Evolutionary conservation across 768 basidiomycete species (phyloP).

Genomic region (Boletus rex-veris): DNA sequence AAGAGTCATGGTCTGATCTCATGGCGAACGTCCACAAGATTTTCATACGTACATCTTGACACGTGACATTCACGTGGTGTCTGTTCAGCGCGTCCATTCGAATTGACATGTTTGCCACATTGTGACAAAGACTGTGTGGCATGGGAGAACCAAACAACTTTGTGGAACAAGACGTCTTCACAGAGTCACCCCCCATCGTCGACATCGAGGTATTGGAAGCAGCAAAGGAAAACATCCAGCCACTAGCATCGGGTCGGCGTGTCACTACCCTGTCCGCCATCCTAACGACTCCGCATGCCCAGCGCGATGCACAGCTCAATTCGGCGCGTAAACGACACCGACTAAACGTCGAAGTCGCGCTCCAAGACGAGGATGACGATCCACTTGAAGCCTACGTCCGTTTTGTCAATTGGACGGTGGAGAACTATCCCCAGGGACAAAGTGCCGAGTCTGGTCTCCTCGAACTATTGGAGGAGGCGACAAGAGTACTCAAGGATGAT

Average conservation of each 20-base stretch:
- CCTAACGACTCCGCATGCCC: slow-evolving; percentile 72
- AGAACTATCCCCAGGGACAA: slow-evolving; percentile 92
- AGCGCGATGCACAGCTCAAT: slow-evolving; percentile 66
- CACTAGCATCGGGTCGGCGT: slow-evolving; percentile 72
- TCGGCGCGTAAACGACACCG: slow-evolving; percentile 63
- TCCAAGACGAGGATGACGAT: slow-evolving; percentile 75
- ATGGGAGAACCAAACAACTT: slow-evolving; percentile 16
- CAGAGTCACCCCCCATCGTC: slow-evolving; percentile 48
- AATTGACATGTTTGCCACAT: background rate
- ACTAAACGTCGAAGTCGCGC: slow-evolving; percentile 66
- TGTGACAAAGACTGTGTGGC: slow-evolving; percentile 4
- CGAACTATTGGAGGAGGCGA: slow-evolving; percentile 89
- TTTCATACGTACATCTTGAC: background rate
- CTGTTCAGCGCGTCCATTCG: slow-evolving; percentile 14
- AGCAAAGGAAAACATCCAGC: slow-evolving; percentile 85
- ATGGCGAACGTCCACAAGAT: slow-evolving; percentile 5
- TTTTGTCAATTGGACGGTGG: slow-evolving; percentile 88
- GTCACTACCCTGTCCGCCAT: slow-evolving; percentile 75
- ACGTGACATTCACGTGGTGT: slow-evolving; percentile 22
- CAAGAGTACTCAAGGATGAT: slow-evolving; percentile 76
- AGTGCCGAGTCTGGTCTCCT: slow-evolving; percentile 87
- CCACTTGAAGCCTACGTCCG: slow-evolving; percentile 82
- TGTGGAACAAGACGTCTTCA: slow-evolving; percentile 30
- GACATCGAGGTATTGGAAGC: slow-evolving; percentile 81
- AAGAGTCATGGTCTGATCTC: slow-evolving; percentile 9